These are phyloP conservation scores for Exsudoporus frostii DNA, from an alignment of 768 basidiomycete species.

Conservation along the genomic window DNA sequence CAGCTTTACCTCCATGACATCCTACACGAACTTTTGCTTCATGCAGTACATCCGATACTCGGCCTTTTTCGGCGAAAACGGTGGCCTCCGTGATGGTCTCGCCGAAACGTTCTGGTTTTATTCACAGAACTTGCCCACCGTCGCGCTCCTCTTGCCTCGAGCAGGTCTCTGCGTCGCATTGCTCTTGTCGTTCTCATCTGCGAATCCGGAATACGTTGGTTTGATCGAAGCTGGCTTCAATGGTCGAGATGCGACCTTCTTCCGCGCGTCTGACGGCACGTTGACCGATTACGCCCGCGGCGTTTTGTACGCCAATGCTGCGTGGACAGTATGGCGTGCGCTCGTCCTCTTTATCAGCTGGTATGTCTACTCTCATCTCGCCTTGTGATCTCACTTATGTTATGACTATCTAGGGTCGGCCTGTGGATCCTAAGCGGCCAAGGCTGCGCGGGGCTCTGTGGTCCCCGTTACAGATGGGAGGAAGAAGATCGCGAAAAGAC, in stretches of 20 bases:
- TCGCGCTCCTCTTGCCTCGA: constrained; percentile 79
- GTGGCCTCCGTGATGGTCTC: constrained; percentile 51
- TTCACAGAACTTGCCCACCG: constrained; percentile 81
- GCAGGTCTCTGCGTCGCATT: constrained; percentile 73
- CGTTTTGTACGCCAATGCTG: constrained; percentile 73
- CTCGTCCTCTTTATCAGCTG: constrained; percentile 69
- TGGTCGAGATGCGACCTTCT: constrained; percentile 72
- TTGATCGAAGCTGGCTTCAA: constrained; percentile 46
- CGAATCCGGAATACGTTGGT: constrained; percentile 45
- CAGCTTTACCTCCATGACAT: constrained; percentile 71
- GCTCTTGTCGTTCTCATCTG: constrained; percentile 59
- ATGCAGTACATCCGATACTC: constrained; percentile 73
- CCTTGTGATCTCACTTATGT: background rate
- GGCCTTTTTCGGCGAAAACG: constrained; percentile 56
- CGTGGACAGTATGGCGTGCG: constrained; percentile 75
- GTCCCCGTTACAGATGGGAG: constrained; percentile 82
- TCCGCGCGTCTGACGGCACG: constrained; percentile 57
- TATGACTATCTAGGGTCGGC: constrained; percentile 51
- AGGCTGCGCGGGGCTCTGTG: constrained; percentile 78
- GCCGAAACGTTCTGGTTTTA: constrained; percentile 86
- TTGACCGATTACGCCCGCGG: constrained; percentile 77
- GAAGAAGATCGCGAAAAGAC: constrained; percentile 70
- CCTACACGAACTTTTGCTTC: constrained; percentile 83
- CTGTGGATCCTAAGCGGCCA: constrained; percentile 79
- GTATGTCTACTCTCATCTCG: constrained; percentile 33